Conservation (phyloP, 208 protist genomes). For the Leishmania mexicana region DNA sequence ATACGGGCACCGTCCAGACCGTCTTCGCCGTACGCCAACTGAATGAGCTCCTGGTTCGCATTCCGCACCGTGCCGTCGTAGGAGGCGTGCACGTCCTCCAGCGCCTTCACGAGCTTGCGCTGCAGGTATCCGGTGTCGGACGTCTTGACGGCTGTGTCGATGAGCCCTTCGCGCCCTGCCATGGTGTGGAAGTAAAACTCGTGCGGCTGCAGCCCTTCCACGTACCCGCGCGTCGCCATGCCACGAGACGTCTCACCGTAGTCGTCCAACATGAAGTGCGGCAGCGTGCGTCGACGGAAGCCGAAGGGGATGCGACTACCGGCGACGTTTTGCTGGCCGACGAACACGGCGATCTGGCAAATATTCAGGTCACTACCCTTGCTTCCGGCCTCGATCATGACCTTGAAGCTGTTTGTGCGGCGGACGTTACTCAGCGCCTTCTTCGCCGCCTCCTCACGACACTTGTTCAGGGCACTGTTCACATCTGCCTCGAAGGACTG, state of each 20-base stretch:
- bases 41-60: constrained; percentile 93
- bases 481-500: constrained; percentile 99
- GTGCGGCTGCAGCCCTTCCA: constrained; percentile 97
- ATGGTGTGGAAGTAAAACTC: constrained; percentile 99
- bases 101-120: constrained; percentile 97
- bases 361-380: constrained; percentile 99
- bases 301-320: constrained; percentile 98
- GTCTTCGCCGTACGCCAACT: constrained; percentile 99
- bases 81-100: constrained; percentile 98
- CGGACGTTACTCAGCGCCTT: constrained; percentile 82
- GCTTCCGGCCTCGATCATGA: constrained; percentile 97
- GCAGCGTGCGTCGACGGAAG: constrained; percentile 97
- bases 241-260: constrained; percentile 97
- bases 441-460: constrained; percentile 91
- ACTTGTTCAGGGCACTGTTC: constrained; percentile 95
- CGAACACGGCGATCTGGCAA: constrained; percentile 99
- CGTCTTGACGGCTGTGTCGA: constrained; percentile 99
- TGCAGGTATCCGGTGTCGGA: constrained; percentile 97
- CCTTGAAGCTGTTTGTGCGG: constrained; percentile 95
- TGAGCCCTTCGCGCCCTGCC: constrained; percentile 99
- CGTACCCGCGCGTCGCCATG: constrained; percentile 99
- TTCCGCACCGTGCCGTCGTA: constrained; percentile 99
- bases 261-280: constrained; percentile 99
- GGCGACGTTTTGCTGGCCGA: constrained; percentile 99
- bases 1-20: constrained; percentile 96